These are phyloP conservation scores for Limonium bicolor DNA, from an alignment of 148 eudicot genomes.

Conservation along the genomic window DNA sequence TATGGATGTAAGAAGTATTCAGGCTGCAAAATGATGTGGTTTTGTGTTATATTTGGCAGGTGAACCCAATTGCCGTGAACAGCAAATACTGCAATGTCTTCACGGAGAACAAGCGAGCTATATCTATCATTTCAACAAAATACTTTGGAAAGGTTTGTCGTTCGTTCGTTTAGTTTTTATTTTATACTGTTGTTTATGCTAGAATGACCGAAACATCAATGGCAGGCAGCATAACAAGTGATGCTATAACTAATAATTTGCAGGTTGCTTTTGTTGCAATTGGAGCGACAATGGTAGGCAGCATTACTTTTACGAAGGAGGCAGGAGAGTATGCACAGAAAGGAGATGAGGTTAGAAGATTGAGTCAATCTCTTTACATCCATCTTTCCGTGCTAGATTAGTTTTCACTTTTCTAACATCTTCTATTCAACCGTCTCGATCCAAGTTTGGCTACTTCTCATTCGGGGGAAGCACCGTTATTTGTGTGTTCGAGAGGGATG, in stretches of 20 bases:
- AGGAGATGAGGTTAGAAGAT: constrained; percentile 73
- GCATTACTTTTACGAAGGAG: constrained; percentile 65
- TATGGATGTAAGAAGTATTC: too few species aligned
- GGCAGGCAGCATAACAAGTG: too few species aligned
- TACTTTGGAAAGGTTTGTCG: constrained; percentile 80
- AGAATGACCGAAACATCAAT: too few species aligned
- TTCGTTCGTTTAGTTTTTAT: background rate
- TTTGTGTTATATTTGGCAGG: too few species aligned
- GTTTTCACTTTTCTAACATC: too few species aligned
- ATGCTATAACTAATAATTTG: constrained; percentile 4
- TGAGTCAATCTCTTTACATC: too few species aligned
- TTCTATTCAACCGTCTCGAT: too few species aligned
- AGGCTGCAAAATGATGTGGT: too few species aligned
- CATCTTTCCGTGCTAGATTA: too few species aligned
- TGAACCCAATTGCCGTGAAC: constrained; percentile 95
- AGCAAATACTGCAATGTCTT: constrained; percentile 92
- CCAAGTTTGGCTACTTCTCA: constrained; percentile 93
- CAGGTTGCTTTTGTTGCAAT: constrained; percentile 97
- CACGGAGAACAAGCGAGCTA: constrained; percentile 83
- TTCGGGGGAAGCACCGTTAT: constrained; percentile 98
- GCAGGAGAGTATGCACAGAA: constrained; percentile 59
- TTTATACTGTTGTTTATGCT: too few species aligned
- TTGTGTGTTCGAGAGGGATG: constrained; percentile 81
- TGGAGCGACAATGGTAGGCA: constrained; percentile 99
- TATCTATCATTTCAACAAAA: constrained; percentile 56